Percentiles rank a stretch among this genome's conserved stretches.
Evolutionary conservation across 116 monocot species (phyloP).

Genomic region (Posidonia oceanica): DNA sequence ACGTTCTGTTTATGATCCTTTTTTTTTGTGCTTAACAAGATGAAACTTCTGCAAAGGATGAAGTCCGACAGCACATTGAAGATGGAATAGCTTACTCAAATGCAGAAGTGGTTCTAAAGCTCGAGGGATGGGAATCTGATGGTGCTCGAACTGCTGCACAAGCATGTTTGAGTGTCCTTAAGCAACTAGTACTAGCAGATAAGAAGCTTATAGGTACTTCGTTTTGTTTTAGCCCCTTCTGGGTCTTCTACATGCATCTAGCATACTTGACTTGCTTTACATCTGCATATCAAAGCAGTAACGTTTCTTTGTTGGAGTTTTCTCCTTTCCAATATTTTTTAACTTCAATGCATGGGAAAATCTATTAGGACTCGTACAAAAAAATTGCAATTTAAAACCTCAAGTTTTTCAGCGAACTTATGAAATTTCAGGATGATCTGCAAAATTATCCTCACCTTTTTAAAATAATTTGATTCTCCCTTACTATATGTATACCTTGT

Average conservation of each 20-base stretch:
- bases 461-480: too few relatives aligned
- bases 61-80: conserved; percentile 43
- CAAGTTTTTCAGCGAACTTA: too few relatives aligned
- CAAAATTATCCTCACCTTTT: too few relatives aligned
- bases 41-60: conserved; percentile 83
- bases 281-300: neutral
- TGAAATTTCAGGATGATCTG: too few relatives aligned
- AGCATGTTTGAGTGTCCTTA: conserved; percentile 66
- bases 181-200: conserved; percentile 58
- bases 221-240: neutral
- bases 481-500: too few relatives aligned
- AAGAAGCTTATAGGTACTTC: conserved; percentile 63
- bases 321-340: neutral
- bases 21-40: conserved; percentile 20
- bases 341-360: too few relatives aligned
- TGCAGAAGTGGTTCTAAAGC: conserved; percentile 71
- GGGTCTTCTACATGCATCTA: neutral
- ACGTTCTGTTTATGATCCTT: neutral
- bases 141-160: conserved; percentile 47
- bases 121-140: conserved; percentile 56
- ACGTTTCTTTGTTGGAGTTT: neutral
- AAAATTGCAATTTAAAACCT: too few relatives aligned
- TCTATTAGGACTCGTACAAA: too few relatives aligned
- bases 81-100: conserved; percentile 69
- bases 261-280: neutral